These are phyloP conservation scores for Ceriops zippeliana DNA, from an alignment of 345 rosid species.

Conservation along the genomic window DNA sequence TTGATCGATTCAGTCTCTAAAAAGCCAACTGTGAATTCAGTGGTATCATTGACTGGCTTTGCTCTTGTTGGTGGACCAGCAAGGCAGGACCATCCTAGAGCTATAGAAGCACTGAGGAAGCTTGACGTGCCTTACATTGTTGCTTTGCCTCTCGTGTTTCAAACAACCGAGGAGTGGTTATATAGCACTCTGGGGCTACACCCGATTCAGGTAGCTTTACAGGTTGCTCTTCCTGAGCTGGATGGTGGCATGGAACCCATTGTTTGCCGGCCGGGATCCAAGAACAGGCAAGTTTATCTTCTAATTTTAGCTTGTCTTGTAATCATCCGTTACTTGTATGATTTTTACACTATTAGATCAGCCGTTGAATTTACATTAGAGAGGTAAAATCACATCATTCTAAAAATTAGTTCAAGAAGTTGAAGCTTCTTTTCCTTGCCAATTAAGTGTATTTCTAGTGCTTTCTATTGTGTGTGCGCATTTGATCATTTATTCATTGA, in stretches of 20 bases:
- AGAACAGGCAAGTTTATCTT: conserved; percentile 60
- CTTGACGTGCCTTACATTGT: conserved; percentile 93
- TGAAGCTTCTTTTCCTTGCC: no score
- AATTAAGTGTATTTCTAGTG: background rate
- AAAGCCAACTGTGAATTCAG: conserved; percentile 71
- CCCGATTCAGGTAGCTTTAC: conserved; percentile 98
- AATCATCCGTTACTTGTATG: background rate
- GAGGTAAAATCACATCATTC: background rate
- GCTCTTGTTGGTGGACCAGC: conserved; percentile 99
- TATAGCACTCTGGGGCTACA: conserved; percentile 92
- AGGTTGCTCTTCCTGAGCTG: conserved; percentile 96
- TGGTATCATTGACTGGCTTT: conserved; percentile 80
- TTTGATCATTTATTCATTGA: background rate
- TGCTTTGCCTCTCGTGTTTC: conserved; percentile 93
- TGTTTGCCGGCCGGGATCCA: conserved; percentile 97
- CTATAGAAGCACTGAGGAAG: conserved; percentile 82
- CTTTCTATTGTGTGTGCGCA: background rate
- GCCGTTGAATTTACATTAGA: background rate
- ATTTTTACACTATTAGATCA: background rate
- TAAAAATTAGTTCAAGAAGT: no score
- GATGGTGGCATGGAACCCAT: conserved; percentile 99
- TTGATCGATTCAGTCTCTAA: conserved; percentile 64
- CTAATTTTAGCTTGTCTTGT: background rate
- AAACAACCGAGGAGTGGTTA: conserved; percentile 97
- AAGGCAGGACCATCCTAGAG: conserved; percentile 97